These are phyloP conservation scores for Arthroderma sp. DNA, from an alignment of 2,329 filamentous ascomycete genomes.

Conservation along the genomic window DNA sequence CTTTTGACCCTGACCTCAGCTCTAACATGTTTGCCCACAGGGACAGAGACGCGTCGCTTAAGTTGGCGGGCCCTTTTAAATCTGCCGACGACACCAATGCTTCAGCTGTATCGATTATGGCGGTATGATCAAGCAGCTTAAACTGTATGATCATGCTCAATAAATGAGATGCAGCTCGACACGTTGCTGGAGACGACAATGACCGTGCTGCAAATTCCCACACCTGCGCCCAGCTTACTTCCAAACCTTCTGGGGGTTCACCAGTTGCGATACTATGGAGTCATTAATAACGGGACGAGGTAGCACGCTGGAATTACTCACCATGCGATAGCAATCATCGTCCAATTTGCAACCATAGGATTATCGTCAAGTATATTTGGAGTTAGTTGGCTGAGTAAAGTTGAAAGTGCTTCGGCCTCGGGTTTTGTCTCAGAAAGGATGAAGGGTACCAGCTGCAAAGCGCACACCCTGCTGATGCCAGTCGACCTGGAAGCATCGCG, in stretches of 20 bases:
- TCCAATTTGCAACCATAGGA: slow-evolving; percentile 57
- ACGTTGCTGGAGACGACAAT: slow-evolving; percentile 55
- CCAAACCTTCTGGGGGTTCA: slow-evolving; percentile 17
- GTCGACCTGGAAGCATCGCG: slow-evolving; percentile 24
- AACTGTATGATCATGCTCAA: slow-evolving; percentile 54
- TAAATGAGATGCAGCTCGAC: slow-evolving; percentile 63
- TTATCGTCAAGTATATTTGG: slow-evolving; percentile 57
- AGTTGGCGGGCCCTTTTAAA: slow-evolving; percentile 61
- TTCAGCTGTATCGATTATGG: slow-evolving; percentile 56
- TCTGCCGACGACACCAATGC: slow-evolving; percentile 64
- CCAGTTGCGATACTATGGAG: slow-evolving; percentile 21
- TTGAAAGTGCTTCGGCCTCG: slow-evolving; percentile 39
- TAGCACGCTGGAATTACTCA: slow-evolving; percentile 28
- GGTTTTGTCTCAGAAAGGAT: slow-evolving; percentile 34
- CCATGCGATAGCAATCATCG: slow-evolving; percentile 70
- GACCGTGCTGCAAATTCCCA: slow-evolving; percentile 65
- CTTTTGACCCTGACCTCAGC: slow-evolving; percentile 52
- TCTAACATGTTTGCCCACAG: slow-evolving; percentile 60
- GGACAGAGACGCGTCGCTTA: slow-evolving; percentile 66
- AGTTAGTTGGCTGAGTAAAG: slow-evolving; percentile 46
- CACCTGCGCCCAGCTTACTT: slow-evolving; percentile 51
- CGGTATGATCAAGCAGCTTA: slow-evolving; percentile 53
- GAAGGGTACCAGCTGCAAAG: slow-evolving; percentile 44
- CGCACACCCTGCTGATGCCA: slow-evolving; percentile 31
- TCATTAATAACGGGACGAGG: neutral